Evolutionary conservation across 1,139 yeast species (phyloP).

Genomic region (Yamadazyma atmosphaerica): DNA sequence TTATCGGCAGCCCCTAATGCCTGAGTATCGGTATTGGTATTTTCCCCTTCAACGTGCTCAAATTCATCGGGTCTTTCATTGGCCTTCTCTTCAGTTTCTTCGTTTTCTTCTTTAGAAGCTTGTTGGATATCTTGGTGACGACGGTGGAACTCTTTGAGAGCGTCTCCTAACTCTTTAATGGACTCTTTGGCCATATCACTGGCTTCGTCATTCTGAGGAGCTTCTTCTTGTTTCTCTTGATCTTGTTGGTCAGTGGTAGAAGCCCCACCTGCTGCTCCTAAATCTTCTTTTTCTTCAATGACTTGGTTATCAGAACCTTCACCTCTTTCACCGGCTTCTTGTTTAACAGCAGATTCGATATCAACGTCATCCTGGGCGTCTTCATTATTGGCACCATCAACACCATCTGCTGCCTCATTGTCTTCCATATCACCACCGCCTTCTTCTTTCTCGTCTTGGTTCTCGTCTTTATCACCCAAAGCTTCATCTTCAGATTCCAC

Average conservation of each 20-base stretch:
- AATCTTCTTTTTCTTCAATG: slow-evolving; percentile 64
- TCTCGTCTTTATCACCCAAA: slow-evolving; percentile 16
- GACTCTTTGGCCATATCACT: slow-evolving; percentile 78
- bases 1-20: slow-evolving; percentile 89
- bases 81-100: slow-evolving; percentile 49
- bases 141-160: slow-evolving; percentile 87
- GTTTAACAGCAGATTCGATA: slow-evolving; percentile 68
- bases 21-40: slow-evolving; percentile 75
- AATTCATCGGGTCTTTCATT: slow-evolving; percentile 82
- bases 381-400: slow-evolving; percentile 52
- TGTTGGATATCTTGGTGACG: slow-evolving; percentile 84
- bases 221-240: slow-evolving; percentile 28
- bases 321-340: slow-evolving; percentile 68
- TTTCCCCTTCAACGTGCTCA: slow-evolving; percentile 87
- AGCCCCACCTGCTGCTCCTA: slow-evolving; percentile 72
- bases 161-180: slow-evolving; percentile 84
- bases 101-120: slow-evolving; percentile 42
- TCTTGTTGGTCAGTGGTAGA: slow-evolving; percentile 40
- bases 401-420: slow-evolving; percentile 35
- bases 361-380: slow-evolving; percentile 56
- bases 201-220: slow-evolving; percentile 52
- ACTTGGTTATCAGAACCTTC: slow-evolving; percentile 77
- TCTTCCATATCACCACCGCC: slow-evolving; percentile 29
- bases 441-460: slow-evolving; percentile 22
- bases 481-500: slow-evolving; percentile 17